These are phyloP conservation scores for Juglanconis oblonga DNA, from an alignment of 2,329 filamentous ascomycete genomes.

Conservation along the genomic window DNA sequence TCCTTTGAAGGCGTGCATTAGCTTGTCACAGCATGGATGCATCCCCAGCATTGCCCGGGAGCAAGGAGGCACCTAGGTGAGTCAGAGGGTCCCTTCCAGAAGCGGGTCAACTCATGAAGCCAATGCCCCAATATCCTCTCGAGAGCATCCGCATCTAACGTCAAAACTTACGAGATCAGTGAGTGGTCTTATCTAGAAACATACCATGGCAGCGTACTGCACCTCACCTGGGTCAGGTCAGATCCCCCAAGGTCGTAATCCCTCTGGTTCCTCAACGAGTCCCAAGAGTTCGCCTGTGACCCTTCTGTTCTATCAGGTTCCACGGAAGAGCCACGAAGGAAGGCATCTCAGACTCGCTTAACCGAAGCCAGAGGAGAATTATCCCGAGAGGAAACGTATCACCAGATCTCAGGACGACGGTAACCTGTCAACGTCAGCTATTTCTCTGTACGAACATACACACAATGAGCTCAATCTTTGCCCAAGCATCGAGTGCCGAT, in stretches of 20 bases:
- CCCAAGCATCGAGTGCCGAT: background rate
- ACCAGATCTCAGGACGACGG: background rate
- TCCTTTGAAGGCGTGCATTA: too few relatives aligned
- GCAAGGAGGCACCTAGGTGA: too few relatives aligned
- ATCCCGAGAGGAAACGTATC: background rate
- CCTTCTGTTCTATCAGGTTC: background rate
- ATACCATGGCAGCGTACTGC: background rate
- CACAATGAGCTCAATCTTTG: background rate
- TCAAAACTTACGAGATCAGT: too few relatives aligned
- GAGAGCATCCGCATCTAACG: too few relatives aligned
- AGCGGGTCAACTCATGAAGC: too few relatives aligned
- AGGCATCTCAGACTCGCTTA: conserved; percentile 3
- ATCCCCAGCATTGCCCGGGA: too few relatives aligned
- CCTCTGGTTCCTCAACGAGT: too few relatives aligned
- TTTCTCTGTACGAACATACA: background rate
- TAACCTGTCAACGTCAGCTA: background rate
- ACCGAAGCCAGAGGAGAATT: conserved; percentile 2
- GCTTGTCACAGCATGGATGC: too few relatives aligned
- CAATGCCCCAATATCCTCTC: too few relatives aligned
- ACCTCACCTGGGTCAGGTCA: background rate
- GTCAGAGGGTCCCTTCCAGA: too few relatives aligned
- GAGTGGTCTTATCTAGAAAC: background rate
- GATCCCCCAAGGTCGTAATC: too few relatives aligned
- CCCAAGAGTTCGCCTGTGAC: background rate
- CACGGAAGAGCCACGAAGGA: background rate